Conservation (phyloP, 2,329 filamentous ascomycete genomes). For the Magnaporthiopsis rhizophila region DNA sequence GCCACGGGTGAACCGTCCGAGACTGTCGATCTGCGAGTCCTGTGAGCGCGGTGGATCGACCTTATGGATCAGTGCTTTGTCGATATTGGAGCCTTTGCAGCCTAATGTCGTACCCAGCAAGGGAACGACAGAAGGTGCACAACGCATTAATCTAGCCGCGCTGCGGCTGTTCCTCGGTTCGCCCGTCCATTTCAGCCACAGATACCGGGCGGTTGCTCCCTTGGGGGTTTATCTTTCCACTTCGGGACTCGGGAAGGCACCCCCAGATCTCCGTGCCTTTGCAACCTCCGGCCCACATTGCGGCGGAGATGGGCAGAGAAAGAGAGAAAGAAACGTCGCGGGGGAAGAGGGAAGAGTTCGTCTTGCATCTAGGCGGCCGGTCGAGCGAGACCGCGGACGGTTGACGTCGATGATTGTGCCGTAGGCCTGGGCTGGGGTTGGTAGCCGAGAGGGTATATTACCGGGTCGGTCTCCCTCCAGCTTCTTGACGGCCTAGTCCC, state of each 20-base stretch:
- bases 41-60: neutral
- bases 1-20: neutral
- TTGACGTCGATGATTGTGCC: neutral
- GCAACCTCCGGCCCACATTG: conserved; percentile 1
- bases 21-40: neutral
- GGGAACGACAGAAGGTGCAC: neutral
- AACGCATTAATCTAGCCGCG: conserved; percentile 3
- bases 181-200: conserved; percentile 4
- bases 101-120: conserved; percentile 2
- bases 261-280: conserved; percentile 1
- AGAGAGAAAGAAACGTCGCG: neutral
- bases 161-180: conserved; percentile 1
- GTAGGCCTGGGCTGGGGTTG: neutral
- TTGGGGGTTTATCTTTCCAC: neutral
- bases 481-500: neutral
- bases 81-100: conserved; percentile 6
- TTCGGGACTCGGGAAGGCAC: conserved; percentile 5
- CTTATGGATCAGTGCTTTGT: conserved; percentile 1
- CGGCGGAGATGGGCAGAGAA: neutral
- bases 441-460: neutral
- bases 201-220: neutral
- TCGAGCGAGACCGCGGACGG: too few relatives aligned
- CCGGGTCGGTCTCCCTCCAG: neutral
- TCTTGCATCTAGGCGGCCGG: neutral
- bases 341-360: neutral